phyloP scores from a whole-genome alignment of 2,329 filamentous ascomycete genomes.

The Penicillium sp. region DNA sequence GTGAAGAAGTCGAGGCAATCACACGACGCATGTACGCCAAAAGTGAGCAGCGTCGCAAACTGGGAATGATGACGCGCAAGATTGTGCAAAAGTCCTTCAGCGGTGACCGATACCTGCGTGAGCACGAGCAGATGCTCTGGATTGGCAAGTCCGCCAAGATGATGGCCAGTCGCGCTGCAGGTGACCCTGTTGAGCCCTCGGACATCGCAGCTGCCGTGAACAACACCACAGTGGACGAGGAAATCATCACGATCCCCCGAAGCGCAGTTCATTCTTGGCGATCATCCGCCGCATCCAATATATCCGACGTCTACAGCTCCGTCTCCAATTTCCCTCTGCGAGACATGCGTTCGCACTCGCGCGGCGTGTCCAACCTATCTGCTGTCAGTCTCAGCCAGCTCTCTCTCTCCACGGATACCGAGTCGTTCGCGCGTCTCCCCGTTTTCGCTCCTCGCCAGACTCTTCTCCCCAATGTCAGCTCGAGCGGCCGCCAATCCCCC shows the following conservation, averaged over 20 bases:
- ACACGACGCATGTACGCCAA: constrained; percentile 57
- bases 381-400: constrained; percentile 25
- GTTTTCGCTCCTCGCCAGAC: constrained; percentile 29
- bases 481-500: constrained; percentile 8
- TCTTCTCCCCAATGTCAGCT: constrained; percentile 6
- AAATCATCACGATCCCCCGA: constrained; percentile 32
- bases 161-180: constrained; percentile 25
- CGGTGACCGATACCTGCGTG: constrained; percentile 54
- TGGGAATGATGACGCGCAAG: constrained; percentile 54
- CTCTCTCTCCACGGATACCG: constrained; percentile 27
- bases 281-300: constrained; percentile 28
- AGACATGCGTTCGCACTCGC: constrained; percentile 7
- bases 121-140: constrained; percentile 59
- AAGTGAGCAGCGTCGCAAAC: constrained; percentile 48
- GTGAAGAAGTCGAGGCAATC: constrained; percentile 48
- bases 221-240: constrained; percentile 27
- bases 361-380: constrained; percentile 23
- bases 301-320: constrained; percentile 27
- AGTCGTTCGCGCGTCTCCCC: constrained; percentile 28
- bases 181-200: constrained; percentile 18
- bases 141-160: constrained; percentile 35
- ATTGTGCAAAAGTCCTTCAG: constrained; percentile 57
- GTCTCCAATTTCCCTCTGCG: constrained; percentile 18
- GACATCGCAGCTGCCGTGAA: constrained; percentile 24
- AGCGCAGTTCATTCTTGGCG: constrained; percentile 32